Evolutionary conservation across 345 rosid genomes (phyloP).

Genomic region (Corymbia maculata): DNA sequence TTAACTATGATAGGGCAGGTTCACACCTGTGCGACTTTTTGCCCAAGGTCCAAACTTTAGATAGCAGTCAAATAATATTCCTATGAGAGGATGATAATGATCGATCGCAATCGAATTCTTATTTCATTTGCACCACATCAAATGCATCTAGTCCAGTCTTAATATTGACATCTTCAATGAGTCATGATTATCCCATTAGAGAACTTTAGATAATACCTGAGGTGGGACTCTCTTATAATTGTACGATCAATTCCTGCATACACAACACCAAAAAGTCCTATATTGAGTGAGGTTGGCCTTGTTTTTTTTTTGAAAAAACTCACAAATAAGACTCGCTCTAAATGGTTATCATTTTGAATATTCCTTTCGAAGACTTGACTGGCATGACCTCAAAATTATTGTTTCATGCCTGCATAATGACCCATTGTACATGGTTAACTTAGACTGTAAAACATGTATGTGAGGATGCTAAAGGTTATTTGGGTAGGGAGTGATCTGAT

Average conservation of each 20-base stretch:
- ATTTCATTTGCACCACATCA: rapidly evolving
- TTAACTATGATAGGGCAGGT: too few relatives aligned
- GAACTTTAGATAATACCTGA: neutral
- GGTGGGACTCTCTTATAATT: neutral
- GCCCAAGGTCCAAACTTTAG: too few relatives aligned
- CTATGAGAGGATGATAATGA: neutral
- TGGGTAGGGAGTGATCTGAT: neutral
- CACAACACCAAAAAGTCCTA: neutral
- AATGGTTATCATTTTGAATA: neutral
- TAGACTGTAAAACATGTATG: neutral
- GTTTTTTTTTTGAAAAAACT: neutral
- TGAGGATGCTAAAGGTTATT: neutral
- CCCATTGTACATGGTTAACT: neutral
- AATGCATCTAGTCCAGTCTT: neutral
- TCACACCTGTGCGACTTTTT: too few relatives aligned
- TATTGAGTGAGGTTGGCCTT: neutral
- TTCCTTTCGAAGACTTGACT: neutral
- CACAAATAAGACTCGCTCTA: neutral
- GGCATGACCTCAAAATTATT: neutral
- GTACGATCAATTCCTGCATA: neutral
- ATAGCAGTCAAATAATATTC: neutral
- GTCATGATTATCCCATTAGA: neutral
- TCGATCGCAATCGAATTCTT: neutral
- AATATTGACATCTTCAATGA: rapidly evolving
- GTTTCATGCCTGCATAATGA: neutral